Conservation (phyloP, 306 rosid species). For the Cucurbita maxima region DNA sequence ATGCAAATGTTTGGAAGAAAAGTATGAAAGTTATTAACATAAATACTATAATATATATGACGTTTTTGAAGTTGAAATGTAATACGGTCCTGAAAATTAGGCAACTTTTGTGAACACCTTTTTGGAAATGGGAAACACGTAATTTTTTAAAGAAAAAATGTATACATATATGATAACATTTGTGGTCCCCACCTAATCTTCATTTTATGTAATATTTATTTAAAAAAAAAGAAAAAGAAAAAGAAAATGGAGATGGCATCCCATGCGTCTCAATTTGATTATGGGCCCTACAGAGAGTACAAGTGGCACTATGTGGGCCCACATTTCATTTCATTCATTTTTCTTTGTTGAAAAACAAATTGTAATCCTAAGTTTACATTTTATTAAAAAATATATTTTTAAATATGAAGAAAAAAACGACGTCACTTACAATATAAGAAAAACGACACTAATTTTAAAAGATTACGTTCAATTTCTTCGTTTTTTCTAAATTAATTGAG, state of each 20-base stretch:
- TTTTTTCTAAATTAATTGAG: no score
- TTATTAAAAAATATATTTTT: no score
- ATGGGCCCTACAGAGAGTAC: not conserved
- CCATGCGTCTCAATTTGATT: not conserved
- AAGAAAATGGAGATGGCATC: not conserved
- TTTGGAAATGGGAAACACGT: not conserved
- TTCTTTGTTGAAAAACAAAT: no score
- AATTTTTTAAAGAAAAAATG: not conserved
- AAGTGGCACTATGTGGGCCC: not conserved
- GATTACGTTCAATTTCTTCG: no score
- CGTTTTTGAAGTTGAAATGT: not conserved
- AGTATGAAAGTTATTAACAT: not conserved
- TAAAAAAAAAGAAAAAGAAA: not conserved
- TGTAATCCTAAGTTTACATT: no score
- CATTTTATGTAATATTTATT: not conserved
- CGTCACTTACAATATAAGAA: no score
- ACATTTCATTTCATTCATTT: constrained; percentile 3
- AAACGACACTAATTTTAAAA: no score
- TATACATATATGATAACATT: not conserved
- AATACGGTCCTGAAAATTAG: not conserved
- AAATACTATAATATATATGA: not conserved
- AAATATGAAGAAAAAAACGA: not conserved
- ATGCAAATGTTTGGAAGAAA: not conserved
- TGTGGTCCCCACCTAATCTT: not conserved
- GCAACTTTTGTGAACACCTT: not conserved